A percentile compares a stretch with the other conserved stretches of the same genome.
Evolutionary conservation across 1,284 basidiomycete genomes (phyloP).

Genomic region (Heterobasidion annosum): DNA sequence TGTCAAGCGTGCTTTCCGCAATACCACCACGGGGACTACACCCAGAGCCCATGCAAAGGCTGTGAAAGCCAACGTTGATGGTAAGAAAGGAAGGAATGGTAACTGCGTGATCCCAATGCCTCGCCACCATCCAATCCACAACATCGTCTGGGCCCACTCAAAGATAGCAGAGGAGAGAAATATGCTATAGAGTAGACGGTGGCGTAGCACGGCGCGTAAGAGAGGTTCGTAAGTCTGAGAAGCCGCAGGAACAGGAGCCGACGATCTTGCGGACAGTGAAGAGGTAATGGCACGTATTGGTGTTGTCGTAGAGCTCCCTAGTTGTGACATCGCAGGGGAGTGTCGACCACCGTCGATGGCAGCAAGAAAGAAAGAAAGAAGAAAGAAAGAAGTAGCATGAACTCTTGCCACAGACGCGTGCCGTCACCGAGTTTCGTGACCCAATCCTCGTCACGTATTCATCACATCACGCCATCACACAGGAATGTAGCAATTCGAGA

Average conservation of each 20-base stretch:
- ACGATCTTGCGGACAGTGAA: constrained; percentile 31
- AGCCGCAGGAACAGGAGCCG: constrained; percentile 38
- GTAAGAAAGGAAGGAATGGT: constrained; percentile 28
- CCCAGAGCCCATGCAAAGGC: constrained; percentile 25
- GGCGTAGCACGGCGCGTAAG: constrained; percentile 44
- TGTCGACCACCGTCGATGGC: background rate
- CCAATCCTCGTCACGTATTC: too few species aligned
- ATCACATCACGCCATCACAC: too few species aligned
- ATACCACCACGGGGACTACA: constrained; percentile 40
- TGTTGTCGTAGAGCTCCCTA: background rate
- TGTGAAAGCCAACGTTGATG: constrained; percentile 24
- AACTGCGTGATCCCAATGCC: constrained; percentile 23
- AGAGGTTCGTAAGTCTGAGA: constrained; percentile 49
- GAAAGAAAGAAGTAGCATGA: background rate
- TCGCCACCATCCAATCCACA: constrained; percentile 25
- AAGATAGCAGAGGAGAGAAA: constrained; percentile 39
- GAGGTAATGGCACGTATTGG: constrained; percentile 9
- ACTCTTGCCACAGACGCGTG: too few species aligned
- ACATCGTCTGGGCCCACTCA: constrained; percentile 33
- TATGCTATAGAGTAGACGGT: constrained; percentile 43
- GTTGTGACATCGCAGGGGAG: background rate
- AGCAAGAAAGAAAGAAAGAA: background rate
- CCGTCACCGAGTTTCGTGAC: too few species aligned
- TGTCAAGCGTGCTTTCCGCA: constrained; percentile 45
- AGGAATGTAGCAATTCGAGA: too few species aligned